Base-by-base conservation (phyloP, 2,329 filamentous ascomycete species). In the Arthrobotrys sinensis region DNA sequence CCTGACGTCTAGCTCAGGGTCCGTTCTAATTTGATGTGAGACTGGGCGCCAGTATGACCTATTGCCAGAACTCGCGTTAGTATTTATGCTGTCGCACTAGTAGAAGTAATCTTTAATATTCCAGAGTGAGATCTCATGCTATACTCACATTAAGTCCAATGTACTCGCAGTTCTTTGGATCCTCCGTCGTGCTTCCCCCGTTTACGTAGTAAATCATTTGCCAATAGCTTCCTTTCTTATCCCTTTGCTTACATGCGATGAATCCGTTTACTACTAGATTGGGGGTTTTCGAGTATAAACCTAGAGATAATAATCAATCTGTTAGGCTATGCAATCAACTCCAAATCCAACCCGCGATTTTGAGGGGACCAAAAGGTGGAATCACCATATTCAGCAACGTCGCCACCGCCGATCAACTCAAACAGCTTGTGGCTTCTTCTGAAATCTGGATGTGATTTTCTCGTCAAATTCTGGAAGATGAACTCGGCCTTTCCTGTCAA, bases 191-290 rank as follows among this genome's bases (percentile, higher is more conserved):
- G 21, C 48, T 66, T 3, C 66, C 66, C 7, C 73, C 73, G n/a
- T 48, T 71, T 4, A 77, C 73, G 32, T 46, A 48, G 24, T 77
- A 77, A 45, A 77, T 67, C 57, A 77, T 70, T n/a, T 77, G 73
- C 73, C 73, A 77, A 16, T 71, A 77, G 14, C 38, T 50, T 0
- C 73, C 73, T 11, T 52, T 65, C 3, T 24, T 71, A 32, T 77
- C 73, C 12, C 24, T 66, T 14, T 60, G 57, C 50, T 45, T 64
- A 32, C 73, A 77, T 10, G 73, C 73, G 28, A 77, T 77, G 19
- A 77, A 77, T 3, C 73, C 73, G 50, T 67, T 77, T 3, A 32
- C 21, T 2, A 77, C 73, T 3, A 66, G 11, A 57, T 77, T 70
- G 4, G 73, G 73, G 2, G 67, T 60, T 24, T 62, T 28, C 40